A percentile compares a stretch with the other conserved stretches of the same genome.
Evolutionary conservation across 1,284 basidiomycete genomes (phyloP).

Genomic region (Moniliophthora roreri): DNA sequence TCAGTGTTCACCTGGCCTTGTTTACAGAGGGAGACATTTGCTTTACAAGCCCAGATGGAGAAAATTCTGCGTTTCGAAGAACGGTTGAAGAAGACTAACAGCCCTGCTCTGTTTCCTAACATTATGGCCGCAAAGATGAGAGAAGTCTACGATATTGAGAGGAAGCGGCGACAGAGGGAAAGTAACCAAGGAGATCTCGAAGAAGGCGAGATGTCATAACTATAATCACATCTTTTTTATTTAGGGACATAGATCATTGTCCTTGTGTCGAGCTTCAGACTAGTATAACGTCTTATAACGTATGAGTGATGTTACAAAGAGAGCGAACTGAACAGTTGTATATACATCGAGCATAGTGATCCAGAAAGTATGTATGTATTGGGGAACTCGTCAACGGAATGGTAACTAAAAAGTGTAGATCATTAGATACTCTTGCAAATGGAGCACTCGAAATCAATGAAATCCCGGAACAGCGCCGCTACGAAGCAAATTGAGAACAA

Average conservation of each 20-base stretch:
- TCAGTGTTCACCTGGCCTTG: constrained; percentile 6
- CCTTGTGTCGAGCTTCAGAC: no score
- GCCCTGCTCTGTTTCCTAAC: constrained; percentile 64
- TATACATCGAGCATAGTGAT: neutral
- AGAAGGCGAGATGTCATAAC: constrained; percentile 33
- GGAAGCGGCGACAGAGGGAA: constrained; percentile 24
- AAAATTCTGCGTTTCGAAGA: constrained; percentile 70
- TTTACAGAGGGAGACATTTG: constrained; percentile 58
- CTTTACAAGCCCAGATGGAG: constrained; percentile 68
- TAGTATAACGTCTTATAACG: neutral
- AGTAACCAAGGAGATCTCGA: constrained; percentile 22
- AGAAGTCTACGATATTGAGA: constrained; percentile 39
- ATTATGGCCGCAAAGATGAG: constrained; percentile 64
- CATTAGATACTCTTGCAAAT: constrained; percentile 78
- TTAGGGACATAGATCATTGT: no score
- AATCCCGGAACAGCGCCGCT: constrained; percentile 73
- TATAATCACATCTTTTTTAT: neutral
- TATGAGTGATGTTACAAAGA: neutral
- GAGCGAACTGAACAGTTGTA: neutral
- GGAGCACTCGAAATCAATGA: constrained; percentile 67
- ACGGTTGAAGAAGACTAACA: constrained; percentile 43
- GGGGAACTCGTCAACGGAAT: constrained; percentile 4
- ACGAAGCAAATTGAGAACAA: constrained; percentile 16
- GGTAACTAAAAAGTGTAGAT: constrained; percentile 26
- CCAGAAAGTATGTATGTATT: neutral